Base-by-base conservation (phyloP, 768 basidiomycete species). In the Udeniomyces megalosporus region DNA sequence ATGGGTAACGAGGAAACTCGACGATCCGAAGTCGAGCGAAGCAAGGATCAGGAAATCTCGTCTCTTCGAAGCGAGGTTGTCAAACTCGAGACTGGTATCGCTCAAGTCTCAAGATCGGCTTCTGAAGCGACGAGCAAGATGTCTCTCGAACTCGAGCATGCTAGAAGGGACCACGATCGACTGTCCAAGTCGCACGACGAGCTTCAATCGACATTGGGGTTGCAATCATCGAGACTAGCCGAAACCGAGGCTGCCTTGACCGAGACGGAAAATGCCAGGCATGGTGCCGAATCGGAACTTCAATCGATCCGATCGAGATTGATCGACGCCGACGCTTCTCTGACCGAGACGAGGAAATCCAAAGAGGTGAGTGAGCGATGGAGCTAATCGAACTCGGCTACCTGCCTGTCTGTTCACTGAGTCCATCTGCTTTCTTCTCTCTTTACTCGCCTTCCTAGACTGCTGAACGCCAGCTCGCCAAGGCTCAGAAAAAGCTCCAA, bases 1-100 rank as follows among this genome's bases (percentile, higher is more conserved):
- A 95, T 90, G 72, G 80, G 84, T 0, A 84, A 82, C 28, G 91
- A 96, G 71, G 91, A 90, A 69, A 84, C 81, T 10, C 83, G 84
- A 32, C 81, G 87, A 20, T 80, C 79, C 35, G 87, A 95, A 70
- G 88, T 83, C 0, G 88, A 90, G 71, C 84, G 83, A 73, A 85
- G 85, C 73, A 88, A 84, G 68, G 91, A 96, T 67, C 78, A 81
- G 49, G 93, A 99, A 72, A 81, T 96, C 12, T 72, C 74, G 0
- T 78, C 82, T 32, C 77, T 99, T 6, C 83, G 91, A 24, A 69
- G 70, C 11, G 83, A 88, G 68, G 79, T 80, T 24, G 69, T 71
- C 22, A 77, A 78, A 45, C 74, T 88, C 32, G 84, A 86, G 49
- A 75, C 80, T 47, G 84, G 88, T 35, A 77, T 91, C 17, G 77